These are phyloP conservation scores for Beauveria sp. DNA, from an alignment of 2,329 filamentous ascomycete genomes.

Conservation along the genomic window DNA sequence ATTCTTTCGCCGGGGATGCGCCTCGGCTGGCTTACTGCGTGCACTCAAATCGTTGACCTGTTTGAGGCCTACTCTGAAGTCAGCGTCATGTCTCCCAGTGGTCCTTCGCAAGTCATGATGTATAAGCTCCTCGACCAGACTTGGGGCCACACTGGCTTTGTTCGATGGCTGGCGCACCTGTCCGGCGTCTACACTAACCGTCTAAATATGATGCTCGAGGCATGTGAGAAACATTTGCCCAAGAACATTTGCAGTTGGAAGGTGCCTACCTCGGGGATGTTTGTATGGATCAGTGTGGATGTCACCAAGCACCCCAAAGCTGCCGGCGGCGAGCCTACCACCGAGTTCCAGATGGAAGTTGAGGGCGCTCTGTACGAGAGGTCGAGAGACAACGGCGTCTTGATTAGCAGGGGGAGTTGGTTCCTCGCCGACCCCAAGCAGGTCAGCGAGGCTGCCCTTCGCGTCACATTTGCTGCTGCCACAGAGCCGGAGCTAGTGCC, in stretches of 20 bases:
- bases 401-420: conserved; percentile 75
- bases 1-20: conserved; percentile 71
- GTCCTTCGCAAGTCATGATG: conserved; percentile 68
- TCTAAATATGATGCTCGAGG: conserved; percentile 62
- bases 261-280: conserved; percentile 77
- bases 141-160: conserved; percentile 83
- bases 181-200: conserved; percentile 67
- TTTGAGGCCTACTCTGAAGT: conserved; percentile 71
- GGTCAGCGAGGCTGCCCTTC: conserved; percentile 64
- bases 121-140: conserved; percentile 80
- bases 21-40: conserved; percentile 76
- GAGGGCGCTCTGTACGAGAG: conserved; percentile 74
- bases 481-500: conserved; percentile 19
- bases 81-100: conserved; percentile 69
- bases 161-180: conserved; percentile 75
- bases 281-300: conserved; percentile 66
- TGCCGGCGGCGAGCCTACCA: not conserved
- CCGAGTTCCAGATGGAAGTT: conserved; percentile 34
- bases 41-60: conserved; percentile 67
- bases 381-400: conserved; percentile 61
- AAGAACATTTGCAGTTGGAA: conserved; percentile 64
- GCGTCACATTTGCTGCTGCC: conserved; percentile 76
- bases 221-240: conserved; percentile 67
- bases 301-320: conserved; percentile 52
- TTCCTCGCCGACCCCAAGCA: conserved; percentile 62